phyloP scores from a whole-genome alignment of 2,329 filamentous ascomycete species.

The Hymenoscyphus salicellus region DNA sequence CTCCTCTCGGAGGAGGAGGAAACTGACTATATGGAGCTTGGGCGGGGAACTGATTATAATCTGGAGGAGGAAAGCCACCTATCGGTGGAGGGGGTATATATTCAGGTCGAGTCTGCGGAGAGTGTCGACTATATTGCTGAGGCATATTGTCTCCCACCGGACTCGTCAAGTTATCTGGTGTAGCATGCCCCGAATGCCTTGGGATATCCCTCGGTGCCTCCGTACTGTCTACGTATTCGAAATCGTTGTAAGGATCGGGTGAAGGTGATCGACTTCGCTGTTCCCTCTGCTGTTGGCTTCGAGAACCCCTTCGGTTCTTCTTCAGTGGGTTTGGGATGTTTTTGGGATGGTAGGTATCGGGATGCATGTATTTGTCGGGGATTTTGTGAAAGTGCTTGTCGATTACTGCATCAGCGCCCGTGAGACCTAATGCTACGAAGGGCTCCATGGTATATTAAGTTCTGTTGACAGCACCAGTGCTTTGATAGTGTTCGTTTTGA shows the following conservation, averaged over 20 bases:
- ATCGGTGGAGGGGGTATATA: conserved; percentile 13
- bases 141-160: conserved; percentile 3
- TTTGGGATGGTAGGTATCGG: conserved; percentile 13
- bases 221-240: conserved; percentile 3
- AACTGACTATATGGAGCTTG: conserved; percentile 3
- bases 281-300: not conserved
- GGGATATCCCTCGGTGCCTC: conserved; percentile 6
- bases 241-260: conserved; percentile 2
- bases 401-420: conserved; percentile 11
- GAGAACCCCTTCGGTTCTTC: not conserved
- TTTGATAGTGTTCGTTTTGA: not conserved
- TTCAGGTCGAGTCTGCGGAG: conserved; percentile 7
- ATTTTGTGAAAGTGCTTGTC: conserved; percentile 21
- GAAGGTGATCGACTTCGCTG: not conserved
- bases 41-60: not conserved
- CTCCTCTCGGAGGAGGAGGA: not conserved
- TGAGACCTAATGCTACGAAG: conserved; percentile 15
- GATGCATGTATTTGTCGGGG: conserved; percentile 14
- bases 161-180: not conserved
- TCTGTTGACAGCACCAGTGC: not conserved
- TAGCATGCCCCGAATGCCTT: conserved; percentile 2
- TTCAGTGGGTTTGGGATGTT: conserved; percentile 8
- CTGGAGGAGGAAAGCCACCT: not conserved
- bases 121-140: conserved; percentile 8
- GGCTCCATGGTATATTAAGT: conserved; percentile 3